A percentile compares a stretch with the other conserved stretches of the same genome.
Conservation (phyloP, 2,329 filamentous ascomycete genomes). For the Dothideomycetes sp. region DNA sequence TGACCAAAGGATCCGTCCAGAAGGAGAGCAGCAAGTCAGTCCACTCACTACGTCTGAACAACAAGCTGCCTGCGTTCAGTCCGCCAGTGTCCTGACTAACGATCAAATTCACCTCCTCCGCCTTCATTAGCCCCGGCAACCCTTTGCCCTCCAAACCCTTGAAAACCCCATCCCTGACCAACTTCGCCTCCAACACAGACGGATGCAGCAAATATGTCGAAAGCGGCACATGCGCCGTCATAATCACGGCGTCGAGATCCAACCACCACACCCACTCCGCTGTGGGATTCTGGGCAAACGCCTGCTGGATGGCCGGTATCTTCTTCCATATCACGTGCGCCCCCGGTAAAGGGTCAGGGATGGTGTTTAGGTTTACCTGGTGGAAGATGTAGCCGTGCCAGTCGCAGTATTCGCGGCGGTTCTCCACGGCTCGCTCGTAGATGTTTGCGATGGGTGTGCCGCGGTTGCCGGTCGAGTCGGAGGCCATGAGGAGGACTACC, state of each 20-base stretch:
- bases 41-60: not conserved
- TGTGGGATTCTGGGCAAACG: not conserved
- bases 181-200: not conserved
- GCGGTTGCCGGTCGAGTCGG: not conserved
- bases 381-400: conserved; percentile 1
- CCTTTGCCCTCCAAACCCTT: not conserved
- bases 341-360: not conserved
- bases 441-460: not conserved
- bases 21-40: not conserved
- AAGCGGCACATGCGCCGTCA: not conserved
- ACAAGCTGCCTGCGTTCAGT: conserved; percentile 1
- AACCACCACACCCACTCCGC: conserved; percentile 1
- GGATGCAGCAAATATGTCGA: conserved; percentile 1
- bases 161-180: not conserved
- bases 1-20: not conserved
- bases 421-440: not conserved
- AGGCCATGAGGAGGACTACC: conserved; percentile 1
- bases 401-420: not conserved
- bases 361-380: not conserved
- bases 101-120: not conserved
- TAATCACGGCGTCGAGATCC: conserved; percentile 1
- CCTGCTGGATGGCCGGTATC: not conserved
- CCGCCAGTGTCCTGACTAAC: not conserved
- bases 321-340: not conserved
- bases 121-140: not conserved